phyloP scores from a whole-genome alignment of 1,284 basidiomycete genomes.

The Apiotrichum brassicae region DNA sequence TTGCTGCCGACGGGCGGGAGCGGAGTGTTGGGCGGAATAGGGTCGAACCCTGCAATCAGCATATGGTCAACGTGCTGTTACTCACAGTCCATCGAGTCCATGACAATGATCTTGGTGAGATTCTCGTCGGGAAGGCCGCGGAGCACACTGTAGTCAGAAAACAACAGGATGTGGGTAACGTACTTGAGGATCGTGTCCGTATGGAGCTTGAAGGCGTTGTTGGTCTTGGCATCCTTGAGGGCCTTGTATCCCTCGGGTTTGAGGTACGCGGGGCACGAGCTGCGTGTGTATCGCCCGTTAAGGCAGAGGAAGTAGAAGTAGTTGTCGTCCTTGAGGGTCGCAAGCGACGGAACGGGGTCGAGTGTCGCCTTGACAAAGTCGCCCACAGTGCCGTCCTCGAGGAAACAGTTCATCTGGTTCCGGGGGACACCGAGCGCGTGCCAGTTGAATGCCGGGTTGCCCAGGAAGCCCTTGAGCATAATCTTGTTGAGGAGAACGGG shows the following conservation, averaged over 20 bases:
- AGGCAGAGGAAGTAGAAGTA: slow-evolving; percentile 67
- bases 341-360: slow-evolving; percentile 56
- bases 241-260: slow-evolving; percentile 60
- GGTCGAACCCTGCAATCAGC: slow-evolving; percentile 55
- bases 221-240: slow-evolving; percentile 54
- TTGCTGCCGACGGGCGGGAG: slow-evolving; percentile 31
- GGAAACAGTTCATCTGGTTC: slow-evolving; percentile 66
- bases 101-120: slow-evolving; percentile 63
- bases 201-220: slow-evolving; percentile 63
- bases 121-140: slow-evolving; percentile 54
- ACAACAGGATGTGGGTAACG: no score
- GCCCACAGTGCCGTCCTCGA: slow-evolving; percentile 58
- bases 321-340: slow-evolving; percentile 56
- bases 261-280: slow-evolving; percentile 69
- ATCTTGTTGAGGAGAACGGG: slow-evolving; percentile 62
- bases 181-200: slow-evolving; percentile 72
- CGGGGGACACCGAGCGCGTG: slow-evolving; percentile 72
- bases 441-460: slow-evolving; percentile 67
- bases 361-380: slow-evolving; percentile 60
- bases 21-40: slow-evolving; percentile 50
- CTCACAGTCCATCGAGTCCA: slow-evolving; percentile 70
- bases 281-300: slow-evolving; percentile 59
- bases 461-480: slow-evolving; percentile 57
- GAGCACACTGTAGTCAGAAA: slow-evolving; percentile 52
- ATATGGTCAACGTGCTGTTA: neutral